phyloP scores from a whole-genome alignment of 2,329 filamentous ascomycete genomes.

The Trichoderma sp. region DNA sequence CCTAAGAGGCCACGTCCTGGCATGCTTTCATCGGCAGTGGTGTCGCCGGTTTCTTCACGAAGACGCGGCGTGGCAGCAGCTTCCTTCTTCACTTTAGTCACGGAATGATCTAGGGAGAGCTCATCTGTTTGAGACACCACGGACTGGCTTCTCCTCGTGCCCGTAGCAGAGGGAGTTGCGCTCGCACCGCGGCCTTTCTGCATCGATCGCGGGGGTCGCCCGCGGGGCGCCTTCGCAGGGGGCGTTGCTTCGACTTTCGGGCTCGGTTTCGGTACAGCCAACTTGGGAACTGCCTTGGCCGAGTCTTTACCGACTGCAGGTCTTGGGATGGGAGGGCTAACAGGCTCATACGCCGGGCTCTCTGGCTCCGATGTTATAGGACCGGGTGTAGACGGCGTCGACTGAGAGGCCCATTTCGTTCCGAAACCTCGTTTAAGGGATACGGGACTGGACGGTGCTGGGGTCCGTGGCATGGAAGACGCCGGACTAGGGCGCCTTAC shows the following conservation, averaged over 20 bases:
- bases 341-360: slow-evolving; percentile 59
- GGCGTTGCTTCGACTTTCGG: slow-evolving; percentile 31
- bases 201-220: slow-evolving; percentile 41
- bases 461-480: slow-evolving; percentile 40
- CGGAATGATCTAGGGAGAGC: slow-evolving; percentile 46
- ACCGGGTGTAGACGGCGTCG: slow-evolving; percentile 60
- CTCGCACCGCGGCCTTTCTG: slow-evolving; percentile 41
- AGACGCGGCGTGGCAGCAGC: slow-evolving; percentile 55
- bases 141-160: slow-evolving; percentile 48
- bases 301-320: slow-evolving; percentile 34
- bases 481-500: slow-evolving; percentile 37
- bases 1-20: slow-evolving; percentile 42
- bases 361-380: slow-evolving; percentile 42
- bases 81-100: slow-evolving; percentile 60
- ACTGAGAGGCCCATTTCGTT: slow-evolving; percentile 60
- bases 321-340: slow-evolving; percentile 56
- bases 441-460: slow-evolving; percentile 35
- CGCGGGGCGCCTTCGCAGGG: slow-evolving; percentile 33
- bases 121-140: slow-evolving; percentile 52
- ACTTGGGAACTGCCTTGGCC: slow-evolving; percentile 38
- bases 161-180: slow-evolving; percentile 40
- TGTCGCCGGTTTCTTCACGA: slow-evolving; percentile 58
- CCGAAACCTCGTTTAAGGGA: slow-evolving; percentile 45
- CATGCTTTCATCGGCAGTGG: slow-evolving; percentile 56
- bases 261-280: slow-evolving; percentile 35